Conservation (phyloP, 805 yeast species). For the Candida tammaniensis region DNA sequence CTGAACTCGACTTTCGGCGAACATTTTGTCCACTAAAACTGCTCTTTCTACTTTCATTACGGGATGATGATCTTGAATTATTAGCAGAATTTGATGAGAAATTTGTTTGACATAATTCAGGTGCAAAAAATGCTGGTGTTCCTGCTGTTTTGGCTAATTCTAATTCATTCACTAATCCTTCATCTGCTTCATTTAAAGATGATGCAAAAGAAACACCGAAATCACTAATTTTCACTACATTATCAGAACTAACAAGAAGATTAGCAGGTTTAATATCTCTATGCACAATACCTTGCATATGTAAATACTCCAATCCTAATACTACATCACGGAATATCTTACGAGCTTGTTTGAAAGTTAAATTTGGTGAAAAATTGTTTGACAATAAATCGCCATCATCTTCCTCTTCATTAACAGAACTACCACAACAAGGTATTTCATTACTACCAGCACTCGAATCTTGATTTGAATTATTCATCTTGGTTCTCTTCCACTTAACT, state of each 20-base stretch:
- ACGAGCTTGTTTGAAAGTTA: slow-evolving; percentile 65
- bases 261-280: slow-evolving; percentile 97
- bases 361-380: slow-evolving; percentile 49
- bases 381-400: slow-evolving; percentile 18
- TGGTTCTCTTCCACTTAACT: slow-evolving; percentile 64
- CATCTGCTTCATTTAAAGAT: slow-evolving; percentile 42
- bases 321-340: slow-evolving; percentile 79
- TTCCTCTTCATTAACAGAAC: slow-evolving; percentile 16
- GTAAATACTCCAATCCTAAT: slow-evolving; percentile 85
- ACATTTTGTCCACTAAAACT: slow-evolving; percentile 8
- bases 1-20: slow-evolving; percentile 15
- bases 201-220: slow-evolving; percentile 89
- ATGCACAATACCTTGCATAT: slow-evolving; percentile 86
- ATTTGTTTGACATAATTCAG: slow-evolving; percentile 78
- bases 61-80: slow-evolving; percentile 7
- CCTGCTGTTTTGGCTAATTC: slow-evolving; percentile 96
- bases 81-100: slow-evolving; percentile 20
- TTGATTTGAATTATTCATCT: slow-evolving; percentile 2
- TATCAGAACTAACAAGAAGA: slow-evolving; percentile 64
- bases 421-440: slow-evolving; percentile 40
- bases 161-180: slow-evolving; percentile 49
- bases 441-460: slow-evolving; percentile 3
- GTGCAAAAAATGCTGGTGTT: slow-evolving; percentile 95
- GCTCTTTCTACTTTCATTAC: slow-evolving; percentile 4
- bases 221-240: slow-evolving; percentile 87